These are phyloP conservation scores for Coemansia sp. DNA, from an alignment of 192 early-diverging fungal genomes.

Conservation along the genomic window DNA sequence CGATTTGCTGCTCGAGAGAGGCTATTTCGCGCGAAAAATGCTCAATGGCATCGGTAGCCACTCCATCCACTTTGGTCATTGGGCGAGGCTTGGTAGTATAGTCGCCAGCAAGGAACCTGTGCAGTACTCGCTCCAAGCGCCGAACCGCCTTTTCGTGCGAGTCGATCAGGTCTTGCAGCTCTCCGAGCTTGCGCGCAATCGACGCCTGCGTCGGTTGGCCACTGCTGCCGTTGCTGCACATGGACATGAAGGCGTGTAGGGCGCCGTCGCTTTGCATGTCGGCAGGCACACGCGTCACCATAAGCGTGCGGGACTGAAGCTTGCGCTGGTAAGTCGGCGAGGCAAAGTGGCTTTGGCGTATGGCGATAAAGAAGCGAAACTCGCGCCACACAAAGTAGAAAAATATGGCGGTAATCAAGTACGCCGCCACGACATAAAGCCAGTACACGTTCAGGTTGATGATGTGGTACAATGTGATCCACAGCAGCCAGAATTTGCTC, in stretches of 20 bases:
- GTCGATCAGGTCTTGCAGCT: constrained; percentile 64
- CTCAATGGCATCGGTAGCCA: constrained; percentile 68
- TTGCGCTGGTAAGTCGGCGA: constrained; percentile 61
- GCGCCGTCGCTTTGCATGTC: constrained; percentile 59
- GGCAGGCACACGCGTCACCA: constrained; percentile 62
- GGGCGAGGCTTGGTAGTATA: constrained; percentile 37
- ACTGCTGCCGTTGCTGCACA: constrained; percentile 39
- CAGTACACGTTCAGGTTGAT: constrained; percentile 59
- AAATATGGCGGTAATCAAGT: constrained; percentile 60
- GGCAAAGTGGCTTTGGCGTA: constrained; percentile 59
- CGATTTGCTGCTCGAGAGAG: constrained; percentile 57
- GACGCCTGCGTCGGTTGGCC: constrained; percentile 54
- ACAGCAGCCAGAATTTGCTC: constrained; percentile 37
- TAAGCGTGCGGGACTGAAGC: constrained; percentile 66
- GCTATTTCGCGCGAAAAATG: constrained; percentile 67
- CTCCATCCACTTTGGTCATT: constrained; percentile 41
- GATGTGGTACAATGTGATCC: constrained; percentile 54
- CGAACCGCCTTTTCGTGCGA: constrained; percentile 64
- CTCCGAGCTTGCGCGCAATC: constrained; percentile 65
- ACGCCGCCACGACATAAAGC: constrained; percentile 61
- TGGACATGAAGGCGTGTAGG: constrained; percentile 54
- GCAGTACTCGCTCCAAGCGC: constrained; percentile 63
- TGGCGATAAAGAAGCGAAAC: constrained; percentile 55
- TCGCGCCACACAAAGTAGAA: constrained; percentile 55
- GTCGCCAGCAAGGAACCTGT: constrained; percentile 53